Percentiles rank a stretch among this genome's conserved stretches.
Evolutionary conservation across 768 basidiomycete genomes (phyloP).

Genomic region (Cubamyces sp.): DNA sequence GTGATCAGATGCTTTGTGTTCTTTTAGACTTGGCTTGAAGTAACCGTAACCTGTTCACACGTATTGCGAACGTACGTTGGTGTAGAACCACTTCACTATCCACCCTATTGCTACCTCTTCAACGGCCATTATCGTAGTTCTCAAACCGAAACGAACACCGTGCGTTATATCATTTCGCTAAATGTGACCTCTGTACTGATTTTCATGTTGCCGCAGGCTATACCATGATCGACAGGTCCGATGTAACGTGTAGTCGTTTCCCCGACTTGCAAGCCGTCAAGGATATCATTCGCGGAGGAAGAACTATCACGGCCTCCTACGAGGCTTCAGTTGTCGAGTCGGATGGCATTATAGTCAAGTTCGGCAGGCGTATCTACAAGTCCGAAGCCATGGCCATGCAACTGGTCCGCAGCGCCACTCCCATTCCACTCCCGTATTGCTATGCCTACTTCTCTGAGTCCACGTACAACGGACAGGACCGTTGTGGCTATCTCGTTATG

Average conservation of each 20-base stretch:
- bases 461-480: background rate
- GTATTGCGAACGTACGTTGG: too few species aligned
- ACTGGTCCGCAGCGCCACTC: background rate
- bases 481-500: background rate
- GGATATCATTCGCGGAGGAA: background rate
- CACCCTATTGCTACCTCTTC: too few species aligned
- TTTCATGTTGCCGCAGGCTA: too few species aligned
- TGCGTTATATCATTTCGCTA: too few species aligned
- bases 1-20: too few species aligned
- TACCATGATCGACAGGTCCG: background rate
- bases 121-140: too few species aligned
- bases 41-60: too few species aligned
- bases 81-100: too few species aligned
- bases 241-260: background rate
- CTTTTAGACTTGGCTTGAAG: too few species aligned
- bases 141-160: too few species aligned
- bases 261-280: background rate
- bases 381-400: conserved; percentile 1
- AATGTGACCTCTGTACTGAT: too few species aligned
- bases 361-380: background rate
- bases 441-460: background rate
- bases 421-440: background rate
- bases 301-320: background rate
- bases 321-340: background rate
- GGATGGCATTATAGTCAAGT: background rate